Conservation (phyloP, 2,329 filamentous ascomycete genomes). For the Arthrobotrys iridis region DNA sequence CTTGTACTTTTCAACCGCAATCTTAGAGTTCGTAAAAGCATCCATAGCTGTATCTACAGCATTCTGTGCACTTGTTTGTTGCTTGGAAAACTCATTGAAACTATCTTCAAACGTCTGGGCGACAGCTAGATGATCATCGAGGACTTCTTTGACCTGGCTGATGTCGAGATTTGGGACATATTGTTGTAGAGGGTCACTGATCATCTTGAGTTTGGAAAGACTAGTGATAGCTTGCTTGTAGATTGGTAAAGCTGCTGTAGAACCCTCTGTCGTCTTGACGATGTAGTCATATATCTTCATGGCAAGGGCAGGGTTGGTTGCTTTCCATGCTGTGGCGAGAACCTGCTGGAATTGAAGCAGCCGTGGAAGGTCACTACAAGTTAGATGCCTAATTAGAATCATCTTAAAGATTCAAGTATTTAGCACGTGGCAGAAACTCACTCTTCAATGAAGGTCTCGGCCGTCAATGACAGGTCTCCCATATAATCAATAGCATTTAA, state of each 20-base stretch:
- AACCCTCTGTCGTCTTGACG: slow-evolving; percentile 35
- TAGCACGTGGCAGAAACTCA: too few species aligned
- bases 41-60: slow-evolving; percentile 15
- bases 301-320: slow-evolving; percentile 26
- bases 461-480: slow-evolving; percentile 39
- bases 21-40: slow-evolving; percentile 42
- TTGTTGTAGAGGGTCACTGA: slow-evolving; percentile 45
- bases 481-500: slow-evolving; percentile 47
- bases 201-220: slow-evolving; percentile 38
- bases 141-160: slow-evolving; percentile 37
- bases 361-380: slow-evolving; percentile 45
- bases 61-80: slow-evolving; percentile 11
- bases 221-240: slow-evolving; percentile 49
- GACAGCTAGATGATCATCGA: slow-evolving; percentile 44
- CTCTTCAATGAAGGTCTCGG: slow-evolving; percentile 48
- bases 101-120: slow-evolving; percentile 43
- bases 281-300: slow-evolving; percentile 49
- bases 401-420: neutral
- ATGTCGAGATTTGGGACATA: slow-evolving; percentile 52
- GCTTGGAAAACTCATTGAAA: slow-evolving; percentile 35
- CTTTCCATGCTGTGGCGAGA: slow-evolving; percentile 42
- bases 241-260: slow-evolving; percentile 32
- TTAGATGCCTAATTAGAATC: too few species aligned
- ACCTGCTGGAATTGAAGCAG: slow-evolving; percentile 51
- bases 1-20: slow-evolving; percentile 45